A percentile compares a stretch with the other conserved stretches of the same genome.
These are phyloP conservation scores for Coniferiporia weirii DNA, from an alignment of 1,284 basidiomycete genomes.

Conservation along the genomic window DNA sequence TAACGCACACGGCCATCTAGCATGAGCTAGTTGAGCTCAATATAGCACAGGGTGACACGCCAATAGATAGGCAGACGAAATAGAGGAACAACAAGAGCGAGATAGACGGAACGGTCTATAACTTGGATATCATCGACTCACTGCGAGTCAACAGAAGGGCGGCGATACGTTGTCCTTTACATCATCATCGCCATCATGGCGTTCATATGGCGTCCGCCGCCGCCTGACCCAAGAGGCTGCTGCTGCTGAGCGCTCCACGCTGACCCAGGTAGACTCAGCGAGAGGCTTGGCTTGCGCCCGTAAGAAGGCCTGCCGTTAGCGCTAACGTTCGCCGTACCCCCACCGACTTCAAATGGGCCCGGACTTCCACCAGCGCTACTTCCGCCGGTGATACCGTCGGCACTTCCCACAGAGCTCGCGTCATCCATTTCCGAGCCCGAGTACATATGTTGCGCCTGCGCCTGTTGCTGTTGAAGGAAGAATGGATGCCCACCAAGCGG, in stretches of 20 bases:
- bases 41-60: no score
- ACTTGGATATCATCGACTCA: neutral
- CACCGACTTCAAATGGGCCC: conserved; percentile 1
- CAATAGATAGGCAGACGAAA: no score
- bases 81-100: neutral
- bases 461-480: conserved; percentile 23
- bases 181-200: conserved; percentile 7
- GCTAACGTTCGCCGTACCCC: no score
- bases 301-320: neutral
- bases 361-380: conserved; percentile 12
- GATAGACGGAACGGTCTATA: neutral
- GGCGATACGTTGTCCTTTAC: neutral
- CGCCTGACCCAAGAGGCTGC: neutral
- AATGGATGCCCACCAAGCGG: conserved; percentile 23
- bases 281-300: conserved; percentile 16
- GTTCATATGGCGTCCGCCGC: conserved; percentile 5
- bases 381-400: conserved; percentile 6
- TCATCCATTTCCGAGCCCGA: conserved; percentile 39
- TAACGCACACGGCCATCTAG: no score
- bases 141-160: no score
- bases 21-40: no score
- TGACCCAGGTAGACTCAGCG: conserved; percentile 9
- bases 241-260: neutral
- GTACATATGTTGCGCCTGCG: conserved; percentile 23
- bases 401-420: conserved; percentile 33